phyloP scores from a whole-genome alignment of 2,329 filamentous ascomycete genomes.

The Nigrospora osmanthi region DNA sequence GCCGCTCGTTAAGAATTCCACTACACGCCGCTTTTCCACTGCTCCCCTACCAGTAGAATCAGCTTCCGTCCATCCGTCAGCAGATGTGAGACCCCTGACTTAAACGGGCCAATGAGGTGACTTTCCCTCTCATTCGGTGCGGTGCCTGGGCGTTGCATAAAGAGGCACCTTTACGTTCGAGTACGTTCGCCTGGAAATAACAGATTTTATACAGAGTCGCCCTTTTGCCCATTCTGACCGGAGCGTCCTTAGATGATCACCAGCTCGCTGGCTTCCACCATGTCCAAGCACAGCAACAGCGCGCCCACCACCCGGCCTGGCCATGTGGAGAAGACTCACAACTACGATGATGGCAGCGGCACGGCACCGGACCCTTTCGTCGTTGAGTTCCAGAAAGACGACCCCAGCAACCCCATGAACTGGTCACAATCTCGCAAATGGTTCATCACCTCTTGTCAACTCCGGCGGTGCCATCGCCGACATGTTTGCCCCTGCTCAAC shows the following conservation, averaged over 20 bases:
- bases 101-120: not conserved
- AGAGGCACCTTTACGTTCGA: not conserved
- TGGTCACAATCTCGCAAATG: slow-evolving; percentile 40
- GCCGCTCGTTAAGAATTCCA: not conserved
- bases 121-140: not conserved
- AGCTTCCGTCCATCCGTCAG: not conserved
- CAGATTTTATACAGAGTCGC: no score
- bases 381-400: slow-evolving; percentile 41
- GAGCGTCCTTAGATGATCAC: not conserved
- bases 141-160: not conserved
- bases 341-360: not conserved
- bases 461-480: slow-evolving; percentile 57
- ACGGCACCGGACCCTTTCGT: slow-evolving; percentile 34
- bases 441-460: slow-evolving; percentile 50
- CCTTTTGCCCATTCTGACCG: no score
- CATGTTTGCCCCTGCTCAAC: slow-evolving; percentile 46
- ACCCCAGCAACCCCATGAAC: slow-evolving; percentile 45
- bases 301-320: not conserved
- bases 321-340: not conserved
- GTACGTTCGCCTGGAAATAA: no score
- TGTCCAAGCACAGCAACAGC: not conserved
- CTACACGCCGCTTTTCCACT: not conserved
- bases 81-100: not conserved
- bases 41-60: not conserved
- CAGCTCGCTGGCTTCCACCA: not conserved